Percentiles rank a stretch among this genome's conserved stretches.
phyloP scores from a whole-genome alignment of 148 eudicot species.

The Linanthus parryae region DNA sequence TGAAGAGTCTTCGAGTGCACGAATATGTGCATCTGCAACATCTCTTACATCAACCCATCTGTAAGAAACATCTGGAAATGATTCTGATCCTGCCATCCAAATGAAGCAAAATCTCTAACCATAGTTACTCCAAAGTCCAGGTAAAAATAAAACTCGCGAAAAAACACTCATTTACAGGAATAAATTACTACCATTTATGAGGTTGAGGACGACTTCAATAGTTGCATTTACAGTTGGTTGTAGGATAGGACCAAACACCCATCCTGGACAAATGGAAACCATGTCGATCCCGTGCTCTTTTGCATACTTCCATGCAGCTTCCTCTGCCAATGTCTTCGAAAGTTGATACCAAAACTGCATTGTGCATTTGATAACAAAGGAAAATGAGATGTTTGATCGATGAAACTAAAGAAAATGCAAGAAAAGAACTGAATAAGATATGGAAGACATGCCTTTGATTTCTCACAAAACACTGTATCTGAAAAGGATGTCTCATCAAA shows the following conservation, averaged over 20 bases:
- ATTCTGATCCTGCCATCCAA: slow-evolving; percentile 17
- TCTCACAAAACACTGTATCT: slow-evolving; percentile 10
- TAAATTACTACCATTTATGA: slow-evolving; percentile 33
- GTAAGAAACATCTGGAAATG: slow-evolving; percentile 13
- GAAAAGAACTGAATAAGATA: not conserved
- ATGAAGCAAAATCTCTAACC: not conserved
- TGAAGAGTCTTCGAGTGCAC: slow-evolving; percentile 33
- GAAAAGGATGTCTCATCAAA: slow-evolving; percentile 21
- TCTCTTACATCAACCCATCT: slow-evolving; percentile 36
- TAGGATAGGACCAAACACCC: slow-evolving; percentile 41
- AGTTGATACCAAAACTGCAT: slow-evolving; percentile 30
- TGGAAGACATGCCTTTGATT: slow-evolving; percentile 20
- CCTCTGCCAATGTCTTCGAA: slow-evolving; percentile 44
- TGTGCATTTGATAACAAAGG: not conserved
- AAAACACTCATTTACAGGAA: not conserved
- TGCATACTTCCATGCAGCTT: slow-evolving; percentile 38
- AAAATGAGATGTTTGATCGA: not conserved
- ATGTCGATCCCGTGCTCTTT: slow-evolving; percentile 34
- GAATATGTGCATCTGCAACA: slow-evolving; percentile 34
- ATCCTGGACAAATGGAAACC: slow-evolving; percentile 27
- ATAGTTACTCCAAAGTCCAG: too few species aligned
- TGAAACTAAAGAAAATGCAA: not conserved
- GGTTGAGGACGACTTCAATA: slow-evolving; percentile 8
- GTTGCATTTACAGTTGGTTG: slow-evolving; percentile 26
- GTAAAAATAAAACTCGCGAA: too few species aligned